Evolutionary conservation across 2,329 filamentous ascomycete species (phyloP).

Genomic region (Colletotrichum viniferum): DNA sequence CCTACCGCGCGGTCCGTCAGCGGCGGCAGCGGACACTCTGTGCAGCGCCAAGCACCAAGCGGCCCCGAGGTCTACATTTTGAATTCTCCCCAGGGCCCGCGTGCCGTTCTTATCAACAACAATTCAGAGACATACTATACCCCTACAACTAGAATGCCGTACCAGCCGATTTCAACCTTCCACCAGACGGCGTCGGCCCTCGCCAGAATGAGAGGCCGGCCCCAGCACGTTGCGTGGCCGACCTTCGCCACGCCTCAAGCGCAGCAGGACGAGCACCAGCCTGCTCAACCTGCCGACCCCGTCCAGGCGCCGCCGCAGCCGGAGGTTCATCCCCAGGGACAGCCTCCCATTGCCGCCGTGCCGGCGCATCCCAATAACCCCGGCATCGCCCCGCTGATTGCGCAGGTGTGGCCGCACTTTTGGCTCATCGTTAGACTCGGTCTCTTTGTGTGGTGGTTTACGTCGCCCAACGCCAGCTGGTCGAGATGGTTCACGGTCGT

Average conservation of each 20-base stretch:
- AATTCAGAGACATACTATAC: constrained; percentile 57
- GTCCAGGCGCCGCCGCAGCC: constrained; percentile 25
- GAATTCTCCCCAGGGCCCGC: constrained; percentile 63
- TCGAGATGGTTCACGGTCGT: constrained; percentile 62
- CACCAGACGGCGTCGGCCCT: constrained; percentile 6
- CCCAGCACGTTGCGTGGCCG: constrained; percentile 15
- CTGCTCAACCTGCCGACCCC: constrained; percentile 1
- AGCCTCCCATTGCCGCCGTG: constrained; percentile 28
- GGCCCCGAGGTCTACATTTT: constrained; percentile 63
- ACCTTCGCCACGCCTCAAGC: constrained; percentile 22
- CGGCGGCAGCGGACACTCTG: constrained; percentile 29
- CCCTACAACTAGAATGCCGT: constrained; percentile 34
- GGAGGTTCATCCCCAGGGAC: constrained; percentile 30
- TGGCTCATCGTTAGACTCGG: constrained; percentile 65
- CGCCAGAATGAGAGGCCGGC: constrained; percentile 6
- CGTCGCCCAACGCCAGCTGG: constrained; percentile 62
- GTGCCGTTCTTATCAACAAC: constrained; percentile 60
- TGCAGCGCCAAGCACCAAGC: constrained; percentile 27
- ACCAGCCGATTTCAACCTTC: not conserved
- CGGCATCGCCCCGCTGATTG: constrained; percentile 39
- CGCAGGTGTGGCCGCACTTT: constrained; percentile 61
- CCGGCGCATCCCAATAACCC: constrained; percentile 44
- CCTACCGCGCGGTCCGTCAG: constrained; percentile 35
- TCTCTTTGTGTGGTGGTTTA: constrained; percentile 70
- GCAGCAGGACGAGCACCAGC: constrained; percentile 4